Evolutionary conservation across 305 asterid species (phyloP), one percentile per base, ranked within the genome.

Genomic region (Fraxinus nigra): DNA sequence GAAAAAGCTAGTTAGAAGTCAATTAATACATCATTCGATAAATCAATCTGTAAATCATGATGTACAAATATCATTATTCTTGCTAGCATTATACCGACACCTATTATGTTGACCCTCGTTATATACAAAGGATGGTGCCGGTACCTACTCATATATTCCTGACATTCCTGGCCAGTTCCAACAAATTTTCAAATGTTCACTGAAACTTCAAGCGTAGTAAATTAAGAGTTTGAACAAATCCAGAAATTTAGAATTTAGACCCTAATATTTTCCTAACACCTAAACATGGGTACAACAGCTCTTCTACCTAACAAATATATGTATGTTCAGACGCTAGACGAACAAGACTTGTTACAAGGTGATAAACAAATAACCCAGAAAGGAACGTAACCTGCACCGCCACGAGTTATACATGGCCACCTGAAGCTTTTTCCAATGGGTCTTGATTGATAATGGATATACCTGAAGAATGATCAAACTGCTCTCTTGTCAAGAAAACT

Each of bases 391-490:
- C 63, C 70, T 1, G 81, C 79, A 80, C 75, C 82, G 37, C 72
- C 14, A 24, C 6, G 38, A 78, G 72, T 85, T 72, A 84, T 84
- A 86, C 67, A 81, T 51, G 72, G 74, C 88, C 77, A 76, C 87
- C 88, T 33, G 92, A 84, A 79, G 83, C 84, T 28, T 83, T 83
- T 37, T 85, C 89, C 90, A 84, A 35, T 51, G 78, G 89, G 81
- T 80, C 84, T 73, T 82, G 87, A 33, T 72, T 83, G 43, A 85
- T 87, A 69, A 84, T 9, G 8, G 87, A 82, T 26, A 84, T 38
- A 16, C 81, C 88, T 3, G 88, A 85, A 59, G 89, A 79, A 37
- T 54, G 84, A 82, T 86, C 90, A 82, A 88, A 88, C 83, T 87
- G 92, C 51, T 84, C 87, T 33, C 84, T 67, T 13, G 86, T 77